Evolutionary conservation across 2,329 filamentous ascomycete genomes (phyloP).

Genomic region (Bipolaris bicolor): DNA sequence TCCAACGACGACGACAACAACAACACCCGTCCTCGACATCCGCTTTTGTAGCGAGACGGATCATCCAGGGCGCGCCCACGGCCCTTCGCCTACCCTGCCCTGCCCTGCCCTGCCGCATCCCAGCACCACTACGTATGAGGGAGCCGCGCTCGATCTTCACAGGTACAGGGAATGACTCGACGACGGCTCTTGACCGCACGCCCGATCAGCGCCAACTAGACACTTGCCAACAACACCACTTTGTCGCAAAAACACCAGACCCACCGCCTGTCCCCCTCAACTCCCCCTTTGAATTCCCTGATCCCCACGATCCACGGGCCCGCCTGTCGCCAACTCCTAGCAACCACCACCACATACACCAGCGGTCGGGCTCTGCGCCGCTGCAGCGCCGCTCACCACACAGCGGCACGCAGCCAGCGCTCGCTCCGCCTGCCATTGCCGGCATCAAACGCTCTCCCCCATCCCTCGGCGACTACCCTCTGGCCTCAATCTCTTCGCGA

Average conservation of each 20-base stretch:
- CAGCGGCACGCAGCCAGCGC: constrained; percentile 7
- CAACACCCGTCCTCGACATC: constrained; percentile 12
- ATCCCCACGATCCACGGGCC: constrained; percentile 26
- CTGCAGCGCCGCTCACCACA: constrained; percentile 12
- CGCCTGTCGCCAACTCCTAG: constrained; percentile 16
- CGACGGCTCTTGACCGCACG: constrained; percentile 15
- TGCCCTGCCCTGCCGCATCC: constrained; percentile 5
- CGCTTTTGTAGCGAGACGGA: constrained; percentile 20
- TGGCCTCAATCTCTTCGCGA: not conserved
- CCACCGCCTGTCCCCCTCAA: constrained; percentile 9
- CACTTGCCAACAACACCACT: constrained; percentile 8
- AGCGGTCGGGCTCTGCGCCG: constrained; percentile 21
- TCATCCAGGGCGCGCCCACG: constrained; percentile 20
- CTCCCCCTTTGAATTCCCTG: not conserved
- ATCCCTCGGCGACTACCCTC: constrained; percentile 4
- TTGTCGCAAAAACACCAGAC: constrained; percentile 6
- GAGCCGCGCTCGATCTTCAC: constrained; percentile 28
- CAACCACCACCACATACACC: constrained; percentile 17
- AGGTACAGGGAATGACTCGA: constrained; percentile 21
- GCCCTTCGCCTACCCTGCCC: constrained; percentile 13
- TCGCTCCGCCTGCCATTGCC: constrained; percentile 26
- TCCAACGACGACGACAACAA: constrained; percentile 10
- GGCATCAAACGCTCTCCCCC: constrained; percentile 32
- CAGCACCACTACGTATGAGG: constrained; percentile 21
- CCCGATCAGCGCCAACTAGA: constrained; percentile 1